Evolutionary conservation across 108 stramenopile species (phyloP).

Genomic region (Cyclotella sp.): DNA sequence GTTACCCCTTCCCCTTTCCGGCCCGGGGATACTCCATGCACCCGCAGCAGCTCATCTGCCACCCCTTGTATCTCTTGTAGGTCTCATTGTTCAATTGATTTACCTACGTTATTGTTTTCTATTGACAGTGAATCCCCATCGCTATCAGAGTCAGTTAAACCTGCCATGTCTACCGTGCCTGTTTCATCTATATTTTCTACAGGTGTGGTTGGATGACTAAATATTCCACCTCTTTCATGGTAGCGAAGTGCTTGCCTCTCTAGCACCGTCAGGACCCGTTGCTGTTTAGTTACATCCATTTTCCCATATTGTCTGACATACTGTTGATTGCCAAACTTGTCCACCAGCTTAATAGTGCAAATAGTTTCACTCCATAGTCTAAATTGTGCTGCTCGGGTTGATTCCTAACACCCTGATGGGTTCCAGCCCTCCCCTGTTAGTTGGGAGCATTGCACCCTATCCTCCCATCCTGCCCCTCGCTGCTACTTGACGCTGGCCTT

Average conservation of each 20-base stretch:
- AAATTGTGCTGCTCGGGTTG: not conserved
- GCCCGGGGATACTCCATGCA: not conserved
- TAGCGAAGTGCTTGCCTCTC: not conserved
- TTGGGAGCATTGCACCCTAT: not conserved
- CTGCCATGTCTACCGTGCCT: not conserved
- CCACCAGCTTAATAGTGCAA: not conserved
- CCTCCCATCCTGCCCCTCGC: not conserved
- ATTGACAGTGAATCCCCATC: no score
- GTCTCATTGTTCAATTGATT: no score
- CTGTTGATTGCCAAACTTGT: not conserved
- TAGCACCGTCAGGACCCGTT: not conserved
- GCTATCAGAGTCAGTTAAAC: not conserved
- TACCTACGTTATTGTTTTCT: no score
- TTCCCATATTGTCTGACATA: not conserved
- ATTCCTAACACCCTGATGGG: not conserved
- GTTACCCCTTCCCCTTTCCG: not conserved
- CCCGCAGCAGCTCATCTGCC: conserved; percentile 1
- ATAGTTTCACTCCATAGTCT: not conserved
- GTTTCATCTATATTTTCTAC: conserved; percentile 1
- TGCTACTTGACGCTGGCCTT: conserved; percentile 9
- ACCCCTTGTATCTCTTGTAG: no score
- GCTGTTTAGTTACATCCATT: not conserved
- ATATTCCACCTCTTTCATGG: not conserved
- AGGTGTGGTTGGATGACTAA: not conserved
- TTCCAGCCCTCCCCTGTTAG: not conserved